Base-by-base conservation (phyloP, 306 rosid genomes). In the Acacia confusa region DNA sequence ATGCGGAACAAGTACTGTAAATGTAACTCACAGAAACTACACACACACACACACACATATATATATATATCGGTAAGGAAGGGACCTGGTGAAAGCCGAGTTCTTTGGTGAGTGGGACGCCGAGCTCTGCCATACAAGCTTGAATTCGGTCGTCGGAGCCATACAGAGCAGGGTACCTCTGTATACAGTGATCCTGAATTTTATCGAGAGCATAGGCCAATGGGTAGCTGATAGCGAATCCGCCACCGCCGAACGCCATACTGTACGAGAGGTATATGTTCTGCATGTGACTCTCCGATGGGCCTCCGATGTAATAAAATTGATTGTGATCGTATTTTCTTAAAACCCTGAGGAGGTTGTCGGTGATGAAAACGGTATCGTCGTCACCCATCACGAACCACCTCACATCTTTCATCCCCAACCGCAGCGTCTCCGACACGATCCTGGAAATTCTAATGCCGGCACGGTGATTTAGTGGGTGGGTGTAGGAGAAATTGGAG, bases 351-450 rank as follows among this genome's bases (percentile, higher is more conserved):
- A 93, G 19, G 32, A 96, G 82, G 40, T 96, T 96, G 0, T 96
- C 97, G 13, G 92, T 84, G 12, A 96, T 84, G 72, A 96, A 96
- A 19, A 96, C 94, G 28, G 99, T 96, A 88, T 96, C 99, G 79
- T 96, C 99, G 70, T 96, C 99, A 0, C 99, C 98, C 99, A 96
- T 96, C 14, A 96, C 98, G 71, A 93, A 91, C 99, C 99, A 96
- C 70, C 94, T 45, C 25, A 94, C 98, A 44, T 88, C 86, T 34
- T 84, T 78, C 8, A 85, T 63, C 15, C 97, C 97, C 36, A 93
- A 70, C 2, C 92, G 90, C 55, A 93, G 85, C 52, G 98, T 93
- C 30, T 96, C 99, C 12, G 97, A 76, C 9, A 94, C 97, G 78
- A 96, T 93, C 79, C 99, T 82, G 3, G 99, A 92, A 77, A 96